Evolutionary conservation across 495 filamentous ascomycete species (phyloP), one percentile per base, ranked within the genome.

Genomic region (Cetradonia linearis): DNA sequence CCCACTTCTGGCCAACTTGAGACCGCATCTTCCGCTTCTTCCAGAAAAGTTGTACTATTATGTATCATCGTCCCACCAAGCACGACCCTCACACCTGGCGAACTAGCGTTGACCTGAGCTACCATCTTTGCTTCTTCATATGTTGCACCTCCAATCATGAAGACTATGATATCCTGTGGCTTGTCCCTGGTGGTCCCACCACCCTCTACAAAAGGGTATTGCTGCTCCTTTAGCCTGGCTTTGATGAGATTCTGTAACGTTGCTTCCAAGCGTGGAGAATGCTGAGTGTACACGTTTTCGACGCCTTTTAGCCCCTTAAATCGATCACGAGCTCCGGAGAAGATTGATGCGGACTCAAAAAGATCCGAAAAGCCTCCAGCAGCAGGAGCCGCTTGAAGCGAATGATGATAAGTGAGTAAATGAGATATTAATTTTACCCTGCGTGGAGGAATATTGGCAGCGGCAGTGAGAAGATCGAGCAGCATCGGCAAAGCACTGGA

Each of bases 211-310:
- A 96, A 97, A 0, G 93, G 93, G 66, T 95, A 95, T 55, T 89
- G 83, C 56, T 87, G 78, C 66, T 92, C 87, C 63, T 83, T 83
- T 53, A 98, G 73, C 59, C 87, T 82, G 13, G 92, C 93, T 66
- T 95, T 95, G 74, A 96, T 89, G 18, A 97, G 75, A 64, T 93
- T 91, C 67, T 95, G 89, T 11, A 98, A 74, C 1, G 89, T 96
- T 11, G 81, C 80, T 71, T 96, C 91, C 49, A 98, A 70, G 48
- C 88, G 78, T 0, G 93, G 91, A 2, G 91, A 93, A 71, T 98
- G 93, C 71, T 97, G 94, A 0, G 93, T 98, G 70, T 97, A 98
- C 25, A 98, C 93, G 65, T 98, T 98, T 70, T 98, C 93, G 5
- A 97, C 91, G 16, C 93, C 93, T 68, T 96, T 95, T 20, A 98